These are phyloP conservation scores for Bruguiera parviflora DNA, from an alignment of 345 rosid species.

Conservation along the genomic window DNA sequence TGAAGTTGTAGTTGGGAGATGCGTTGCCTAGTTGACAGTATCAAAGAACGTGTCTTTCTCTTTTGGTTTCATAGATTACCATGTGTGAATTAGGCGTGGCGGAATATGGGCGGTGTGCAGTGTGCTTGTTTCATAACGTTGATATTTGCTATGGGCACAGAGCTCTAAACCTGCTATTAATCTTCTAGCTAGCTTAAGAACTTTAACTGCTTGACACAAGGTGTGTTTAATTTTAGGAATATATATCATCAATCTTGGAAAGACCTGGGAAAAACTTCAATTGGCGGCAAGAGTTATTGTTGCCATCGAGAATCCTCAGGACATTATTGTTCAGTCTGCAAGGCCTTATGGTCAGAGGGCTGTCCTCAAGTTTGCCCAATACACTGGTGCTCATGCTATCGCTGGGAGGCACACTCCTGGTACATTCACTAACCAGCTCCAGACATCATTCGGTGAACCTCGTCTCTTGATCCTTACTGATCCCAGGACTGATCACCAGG, in stretches of 20 bases:
- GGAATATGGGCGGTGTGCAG: too few relatives aligned
- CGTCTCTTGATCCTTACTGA: constrained; percentile 18
- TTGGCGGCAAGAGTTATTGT: constrained; percentile 80
- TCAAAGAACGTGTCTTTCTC: too few relatives aligned
- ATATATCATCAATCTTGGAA: constrained; percentile 76
- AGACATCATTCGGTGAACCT: constrained; percentile 16
- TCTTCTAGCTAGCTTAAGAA: too few relatives aligned
- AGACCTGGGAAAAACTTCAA: constrained; percentile 83
- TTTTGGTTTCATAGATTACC: too few relatives aligned
- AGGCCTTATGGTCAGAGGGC: constrained; percentile 95
- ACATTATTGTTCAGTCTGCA: constrained; percentile 86
- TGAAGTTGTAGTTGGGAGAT: too few relatives aligned
- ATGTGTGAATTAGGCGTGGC: too few relatives aligned
- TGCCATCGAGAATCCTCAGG: constrained; percentile 71
- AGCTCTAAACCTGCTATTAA: too few relatives aligned
- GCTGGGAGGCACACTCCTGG: constrained; percentile 37
- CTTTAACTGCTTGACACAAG: too few relatives aligned
- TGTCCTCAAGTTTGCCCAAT: constrained; percentile 35
- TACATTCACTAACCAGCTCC: constrained; percentile 20
- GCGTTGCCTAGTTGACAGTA: too few relatives aligned
- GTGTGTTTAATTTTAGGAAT: constrained; percentile 40
- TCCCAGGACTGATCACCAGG: constrained; percentile 21
- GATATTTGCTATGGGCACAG: too few relatives aligned
- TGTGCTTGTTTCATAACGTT: too few relatives aligned
- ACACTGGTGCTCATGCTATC: constrained; percentile 19